A percentile compares a stretch with the other conserved stretches of the same genome.
These are phyloP conservation scores for Saccharomycopsis olivae DNA, from an alignment of 805 yeast species.

Conservation along the genomic window DNA sequence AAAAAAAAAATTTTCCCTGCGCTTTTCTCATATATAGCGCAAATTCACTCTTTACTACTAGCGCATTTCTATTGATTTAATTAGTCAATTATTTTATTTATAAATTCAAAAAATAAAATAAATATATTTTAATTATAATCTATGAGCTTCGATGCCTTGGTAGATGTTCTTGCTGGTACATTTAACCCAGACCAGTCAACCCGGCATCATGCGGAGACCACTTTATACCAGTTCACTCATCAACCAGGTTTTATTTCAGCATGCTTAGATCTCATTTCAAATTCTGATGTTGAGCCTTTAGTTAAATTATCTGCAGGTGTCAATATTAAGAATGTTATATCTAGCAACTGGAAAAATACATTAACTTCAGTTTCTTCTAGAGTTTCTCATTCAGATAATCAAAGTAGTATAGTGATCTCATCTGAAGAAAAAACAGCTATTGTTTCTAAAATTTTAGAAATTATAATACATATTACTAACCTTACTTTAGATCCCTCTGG, in stretches of 20 bases:
- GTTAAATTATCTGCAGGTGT: constrained; percentile 69
- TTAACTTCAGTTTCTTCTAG: constrained; percentile 11
- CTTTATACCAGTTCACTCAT: constrained; percentile 28
- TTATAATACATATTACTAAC: constrained; percentile 27
- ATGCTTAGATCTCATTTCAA: constrained; percentile 61
- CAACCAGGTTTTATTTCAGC: constrained; percentile 73
- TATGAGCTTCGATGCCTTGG: constrained; percentile 27
- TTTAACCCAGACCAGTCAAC: constrained; percentile 51
- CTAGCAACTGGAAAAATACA: constrained; percentile 46
- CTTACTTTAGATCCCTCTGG: constrained; percentile 36
- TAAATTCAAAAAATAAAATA: too few species aligned
- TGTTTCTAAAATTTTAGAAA: constrained; percentile 45
- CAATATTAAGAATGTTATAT: constrained; percentile 67
- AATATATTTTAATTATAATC: too few species aligned
- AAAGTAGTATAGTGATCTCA: constrained; percentile 4
- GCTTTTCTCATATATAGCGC: too few species aligned
- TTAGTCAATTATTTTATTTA: too few species aligned
- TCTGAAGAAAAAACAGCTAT: constrained; percentile 67
- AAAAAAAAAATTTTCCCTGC: too few species aligned
- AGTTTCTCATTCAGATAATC: constrained; percentile 20
- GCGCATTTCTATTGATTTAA: too few species aligned
- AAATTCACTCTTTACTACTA: too few species aligned
- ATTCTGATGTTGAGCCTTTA: constrained; percentile 37
- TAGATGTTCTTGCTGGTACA: constrained; percentile 73
- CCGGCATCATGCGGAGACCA: constrained; percentile 60